phyloP scores from a whole-genome alignment of 2,329 filamentous ascomycete genomes.

The Fusarium liriodendri region DNA sequence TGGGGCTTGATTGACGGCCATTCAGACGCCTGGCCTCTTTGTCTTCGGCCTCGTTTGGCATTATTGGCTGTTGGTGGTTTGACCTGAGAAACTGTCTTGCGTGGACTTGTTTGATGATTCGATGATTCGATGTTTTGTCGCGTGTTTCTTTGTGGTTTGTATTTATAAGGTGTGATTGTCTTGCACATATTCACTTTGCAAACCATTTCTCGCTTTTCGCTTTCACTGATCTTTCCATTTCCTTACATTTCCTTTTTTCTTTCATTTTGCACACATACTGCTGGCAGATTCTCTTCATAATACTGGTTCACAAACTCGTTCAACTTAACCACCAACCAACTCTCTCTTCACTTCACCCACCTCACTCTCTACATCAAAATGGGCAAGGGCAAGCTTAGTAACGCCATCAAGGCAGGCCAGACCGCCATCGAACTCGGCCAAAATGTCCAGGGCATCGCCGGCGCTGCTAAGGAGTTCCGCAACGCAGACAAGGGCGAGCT shows the following conservation, averaged over 20 bases:
- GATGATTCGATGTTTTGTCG: slow-evolving; percentile 7
- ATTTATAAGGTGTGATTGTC: neutral
- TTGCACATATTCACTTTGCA: neutral
- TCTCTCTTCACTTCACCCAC: neutral
- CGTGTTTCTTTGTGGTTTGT: neutral
- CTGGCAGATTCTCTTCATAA: neutral
- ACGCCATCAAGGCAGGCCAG: slow-evolving; percentile 49
- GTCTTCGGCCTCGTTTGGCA: slow-evolving; percentile 1
- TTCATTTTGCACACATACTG: neutral
- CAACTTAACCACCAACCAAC: neutral
- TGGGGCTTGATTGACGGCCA: slow-evolving; percentile 19
- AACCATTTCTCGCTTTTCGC: neutral
- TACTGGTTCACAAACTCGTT: neutral
- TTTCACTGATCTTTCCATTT: neutral
- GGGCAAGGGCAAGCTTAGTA: slow-evolving; percentile 45
- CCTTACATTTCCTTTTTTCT: neutral
- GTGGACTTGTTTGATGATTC: neutral
- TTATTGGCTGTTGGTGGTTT: slow-evolving; percentile 31
- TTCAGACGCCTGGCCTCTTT: slow-evolving; percentile 23
- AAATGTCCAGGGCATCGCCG: slow-evolving; percentile 43
- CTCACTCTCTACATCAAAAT: slow-evolving; percentile 32
- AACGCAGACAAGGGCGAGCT: slow-evolving; percentile 49
- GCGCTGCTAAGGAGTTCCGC: slow-evolving; percentile 46
- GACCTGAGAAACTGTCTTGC: neutral
- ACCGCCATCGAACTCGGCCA: slow-evolving; percentile 48